These are phyloP conservation scores for Picocystis sp. DNA, from an alignment of 163 green algal genomes.

Conservation along the genomic window DNA sequence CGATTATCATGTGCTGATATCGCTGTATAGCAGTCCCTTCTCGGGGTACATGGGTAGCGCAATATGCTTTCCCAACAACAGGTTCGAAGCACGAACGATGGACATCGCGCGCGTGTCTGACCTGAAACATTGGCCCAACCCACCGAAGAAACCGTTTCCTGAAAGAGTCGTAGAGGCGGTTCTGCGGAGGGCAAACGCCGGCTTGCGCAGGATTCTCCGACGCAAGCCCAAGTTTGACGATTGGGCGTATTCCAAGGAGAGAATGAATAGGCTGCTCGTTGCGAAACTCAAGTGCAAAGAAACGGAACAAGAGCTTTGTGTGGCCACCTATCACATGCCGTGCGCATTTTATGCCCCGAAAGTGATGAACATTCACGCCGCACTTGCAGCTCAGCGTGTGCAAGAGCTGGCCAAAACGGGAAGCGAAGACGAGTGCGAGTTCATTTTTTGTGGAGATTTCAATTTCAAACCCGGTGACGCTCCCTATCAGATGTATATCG, in stretches of 20 bases:
- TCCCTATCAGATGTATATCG: constrained; percentile 13
- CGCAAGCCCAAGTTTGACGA: background rate
- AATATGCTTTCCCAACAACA: constrained; percentile 13
- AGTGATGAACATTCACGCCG: constrained; percentile 21
- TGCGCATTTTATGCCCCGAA: constrained; percentile 14
- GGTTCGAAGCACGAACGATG: constrained; percentile 5
- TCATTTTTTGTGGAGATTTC: constrained; percentile 19
- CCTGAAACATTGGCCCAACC: constrained; percentile 11
- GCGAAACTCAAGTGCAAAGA: background rate
- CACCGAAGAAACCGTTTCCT: constrained; percentile 3
- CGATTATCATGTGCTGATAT: constrained; percentile 14
- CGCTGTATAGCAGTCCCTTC: constrained; percentile 15
- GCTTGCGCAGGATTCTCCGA: background rate
- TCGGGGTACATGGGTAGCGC: constrained; percentile 23
- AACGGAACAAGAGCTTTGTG: constrained; percentile 6
- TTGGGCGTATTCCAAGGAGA: constrained; percentile 1
- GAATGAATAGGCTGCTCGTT: background rate
- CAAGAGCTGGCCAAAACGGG: background rate
- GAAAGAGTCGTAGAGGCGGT: background rate
- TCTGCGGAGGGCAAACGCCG: background rate
- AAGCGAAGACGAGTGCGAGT: background rate
- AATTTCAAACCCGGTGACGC: constrained; percentile 22
- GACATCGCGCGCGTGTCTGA: constrained; percentile 10
- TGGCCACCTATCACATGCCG: constrained; percentile 26
- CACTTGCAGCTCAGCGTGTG: constrained; percentile 7